These are phyloP conservation scores for Trebouxiophyceae sp. DNA, from an alignment of 163 green algal species.

Conservation along the genomic window DNA sequence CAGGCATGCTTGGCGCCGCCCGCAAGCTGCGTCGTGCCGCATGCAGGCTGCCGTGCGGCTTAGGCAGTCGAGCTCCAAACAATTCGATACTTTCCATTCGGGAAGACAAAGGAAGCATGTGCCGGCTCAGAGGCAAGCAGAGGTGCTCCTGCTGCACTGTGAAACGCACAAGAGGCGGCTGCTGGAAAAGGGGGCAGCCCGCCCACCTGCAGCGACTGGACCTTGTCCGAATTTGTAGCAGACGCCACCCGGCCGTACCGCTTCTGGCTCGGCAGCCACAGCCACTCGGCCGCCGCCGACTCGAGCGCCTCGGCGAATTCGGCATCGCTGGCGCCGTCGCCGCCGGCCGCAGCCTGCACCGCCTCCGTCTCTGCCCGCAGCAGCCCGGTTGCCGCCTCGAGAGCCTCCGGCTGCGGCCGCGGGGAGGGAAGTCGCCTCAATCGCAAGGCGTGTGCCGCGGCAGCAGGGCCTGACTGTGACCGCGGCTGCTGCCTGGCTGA, in stretches of 20 bases:
- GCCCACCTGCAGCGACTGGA: conserved; percentile 22
- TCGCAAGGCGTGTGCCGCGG: too few relatives aligned
- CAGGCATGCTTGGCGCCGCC: too few relatives aligned
- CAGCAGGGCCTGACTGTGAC: too few relatives aligned
- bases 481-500: too few relatives aligned
- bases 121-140: background rate
- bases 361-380: conserved; percentile 48
- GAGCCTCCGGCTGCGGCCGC: too few relatives aligned
- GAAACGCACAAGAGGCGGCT: background rate
- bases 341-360: conserved; percentile 38
- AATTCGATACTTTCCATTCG: background rate
- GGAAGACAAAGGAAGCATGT: background rate
- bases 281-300: conserved; percentile 47
- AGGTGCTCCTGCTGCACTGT: background rate
- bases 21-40: too few relatives aligned
- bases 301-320: conserved; percentile 58
- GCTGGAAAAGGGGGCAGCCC: background rate
- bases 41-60: too few relatives aligned
- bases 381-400: conserved; percentile 29
- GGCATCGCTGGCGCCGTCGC: conserved; percentile 22
- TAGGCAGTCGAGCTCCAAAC: too few relatives aligned
- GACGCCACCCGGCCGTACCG: conserved; percentile 49
- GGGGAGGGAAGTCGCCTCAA: too few relatives aligned
- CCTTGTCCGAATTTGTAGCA: conserved; percentile 37
- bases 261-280: conserved; percentile 54